Percentiles rank a stretch among this genome's conserved stretches.
Conservation (phyloP, 352 stramenopile species). For the Phytophthora lateralis region DNA sequence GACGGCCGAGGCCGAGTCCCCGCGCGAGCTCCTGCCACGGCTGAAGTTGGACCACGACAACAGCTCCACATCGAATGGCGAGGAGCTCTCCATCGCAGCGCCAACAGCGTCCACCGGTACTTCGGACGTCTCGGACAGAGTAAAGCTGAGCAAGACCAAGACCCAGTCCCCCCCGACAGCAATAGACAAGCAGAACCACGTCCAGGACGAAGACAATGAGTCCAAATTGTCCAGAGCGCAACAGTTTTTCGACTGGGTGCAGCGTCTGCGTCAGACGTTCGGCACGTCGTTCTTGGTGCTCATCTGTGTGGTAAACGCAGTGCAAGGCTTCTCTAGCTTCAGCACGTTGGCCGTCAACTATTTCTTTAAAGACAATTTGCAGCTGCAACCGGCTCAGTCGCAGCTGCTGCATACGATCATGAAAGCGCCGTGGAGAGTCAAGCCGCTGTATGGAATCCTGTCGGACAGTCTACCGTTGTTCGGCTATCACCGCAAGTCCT, state of each 20-base stretch:
- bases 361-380: slow-evolving; percentile 96
- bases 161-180: slow-evolving; percentile 4
- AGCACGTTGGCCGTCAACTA: slow-evolving; percentile 94
- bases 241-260: slow-evolving; percentile 57
- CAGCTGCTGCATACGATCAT: slow-evolving; percentile 93
- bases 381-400: slow-evolving; percentile 92
- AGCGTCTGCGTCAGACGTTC: slow-evolving; percentile 65
- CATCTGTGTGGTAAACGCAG: slow-evolving; percentile 90
- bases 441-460: slow-evolving; percentile 96
- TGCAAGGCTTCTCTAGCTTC: slow-evolving; percentile 94
- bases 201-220: slow-evolving; percentile 13
- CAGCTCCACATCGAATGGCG: neutral
- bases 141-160: slow-evolving; percentile 10
- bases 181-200: neutral
- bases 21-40: slow-evolving; percentile 21
- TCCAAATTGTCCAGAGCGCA: slow-evolving; percentile 25
- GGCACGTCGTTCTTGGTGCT: slow-evolving; percentile 72
- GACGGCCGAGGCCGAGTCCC: slow-evolving; percentile 7
- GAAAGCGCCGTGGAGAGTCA: slow-evolving; percentile 95
- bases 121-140: slow-evolving; percentile 4
- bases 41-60: slow-evolving; percentile 24
- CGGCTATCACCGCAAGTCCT: slow-evolving; percentile 94
- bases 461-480: slow-evolving; percentile 95
- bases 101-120: slow-evolving; percentile 8
- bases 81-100: neutral